Conservation (phyloP, 148 eudicot genomes). For the Cornus kousa region DNA sequence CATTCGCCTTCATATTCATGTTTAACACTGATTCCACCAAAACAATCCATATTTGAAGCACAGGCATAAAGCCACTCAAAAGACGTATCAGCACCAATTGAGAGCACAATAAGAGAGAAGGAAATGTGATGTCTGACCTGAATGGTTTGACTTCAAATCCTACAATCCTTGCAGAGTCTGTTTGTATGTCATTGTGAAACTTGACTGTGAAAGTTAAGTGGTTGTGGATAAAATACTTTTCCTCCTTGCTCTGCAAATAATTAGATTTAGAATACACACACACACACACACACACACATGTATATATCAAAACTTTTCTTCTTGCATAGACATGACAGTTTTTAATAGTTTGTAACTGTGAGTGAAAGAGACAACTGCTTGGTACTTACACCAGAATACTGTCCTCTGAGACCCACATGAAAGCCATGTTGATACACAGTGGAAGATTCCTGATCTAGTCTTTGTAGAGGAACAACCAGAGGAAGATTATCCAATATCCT, state of each 20-base stretch:
- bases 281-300: too few relatives aligned
- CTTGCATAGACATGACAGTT: background rate
- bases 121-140: constrained; percentile 22
- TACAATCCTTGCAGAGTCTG: constrained; percentile 41
- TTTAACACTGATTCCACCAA: constrained; percentile 34
- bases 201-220: constrained; percentile 46
- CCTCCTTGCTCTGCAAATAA: constrained; percentile 43
- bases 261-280: background rate
- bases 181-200: constrained; percentile 37
- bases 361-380: background rate
- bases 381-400: constrained; percentile 46
- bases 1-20: constrained; percentile 46
- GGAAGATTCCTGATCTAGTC: constrained; percentile 34
- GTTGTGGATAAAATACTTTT: constrained; percentile 38
- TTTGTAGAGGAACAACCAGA: constrained; percentile 45
- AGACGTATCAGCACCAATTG: background rate
- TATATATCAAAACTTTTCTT: background rate
- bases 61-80: background rate
- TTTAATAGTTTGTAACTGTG: background rate
- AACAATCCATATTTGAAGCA: background rate
- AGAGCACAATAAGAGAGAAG: background rate
- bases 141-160: constrained; percentile 50
- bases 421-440: constrained; percentile 45
- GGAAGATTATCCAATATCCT: constrained; percentile 67
- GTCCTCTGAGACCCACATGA: constrained; percentile 46